Percentiles rank a stretch among this genome's conserved stretches.
Evolutionary conservation across 129 eudicot species (phyloP).

Genomic region (sunflower (Helianthus annuus)): DNA sequence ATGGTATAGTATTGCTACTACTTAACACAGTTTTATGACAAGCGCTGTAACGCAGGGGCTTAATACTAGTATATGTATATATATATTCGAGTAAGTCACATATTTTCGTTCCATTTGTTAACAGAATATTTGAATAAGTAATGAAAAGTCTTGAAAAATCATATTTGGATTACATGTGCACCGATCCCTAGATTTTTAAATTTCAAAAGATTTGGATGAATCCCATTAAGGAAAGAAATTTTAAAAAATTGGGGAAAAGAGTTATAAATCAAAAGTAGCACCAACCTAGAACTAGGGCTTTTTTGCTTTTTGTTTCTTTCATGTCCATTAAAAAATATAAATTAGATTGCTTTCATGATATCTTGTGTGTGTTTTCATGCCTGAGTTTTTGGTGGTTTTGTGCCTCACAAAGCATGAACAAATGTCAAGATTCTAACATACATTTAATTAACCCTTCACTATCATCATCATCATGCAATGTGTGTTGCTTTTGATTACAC

Average conservation of each 20-base stretch:
- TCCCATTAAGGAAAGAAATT: neutral
- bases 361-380: conserved; percentile 24
- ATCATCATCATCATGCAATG: conserved; percentile 27
- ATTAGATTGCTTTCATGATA: conserved; percentile 31
- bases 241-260: neutral
- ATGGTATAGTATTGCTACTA: too few relatives aligned
- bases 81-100: too few relatives aligned
- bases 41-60: too few relatives aligned
- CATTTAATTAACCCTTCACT: conserved; percentile 31
- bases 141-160: neutral
- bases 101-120: neutral
- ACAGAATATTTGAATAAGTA: neutral
- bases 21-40: too few relatives aligned
- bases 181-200: neutral
- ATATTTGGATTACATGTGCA: conserved; percentile 2
- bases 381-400: conserved; percentile 32
- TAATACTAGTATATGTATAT: too few relatives aligned
- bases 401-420: conserved; percentile 42
- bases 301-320: conserved; percentile 38
- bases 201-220: too few relatives aligned
- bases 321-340: conserved; percentile 24
- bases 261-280: conserved; percentile 26
- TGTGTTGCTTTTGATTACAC: conserved; percentile 11
- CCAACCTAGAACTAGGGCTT: conserved; percentile 20
- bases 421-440: conserved; percentile 32